Evolutionary conservation across 139 green algal genomes (phyloP).

Genomic region (Pleodorina starrii): DNA sequence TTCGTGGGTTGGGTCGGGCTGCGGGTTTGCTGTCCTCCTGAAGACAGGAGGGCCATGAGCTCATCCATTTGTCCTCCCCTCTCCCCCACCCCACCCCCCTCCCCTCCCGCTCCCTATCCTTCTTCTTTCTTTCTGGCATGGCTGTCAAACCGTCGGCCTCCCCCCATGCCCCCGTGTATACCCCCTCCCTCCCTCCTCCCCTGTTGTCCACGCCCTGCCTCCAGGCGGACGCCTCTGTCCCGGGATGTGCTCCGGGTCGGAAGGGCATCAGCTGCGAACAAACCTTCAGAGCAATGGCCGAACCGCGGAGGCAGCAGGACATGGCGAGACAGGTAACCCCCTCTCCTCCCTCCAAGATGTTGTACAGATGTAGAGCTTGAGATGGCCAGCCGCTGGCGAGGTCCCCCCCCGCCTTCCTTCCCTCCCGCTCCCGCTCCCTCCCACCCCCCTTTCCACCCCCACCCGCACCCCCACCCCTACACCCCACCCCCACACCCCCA

Average conservation of each 20-base stretch:
- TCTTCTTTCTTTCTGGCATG: too few relatives aligned
- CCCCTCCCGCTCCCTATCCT: too few relatives aligned
- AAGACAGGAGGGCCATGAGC: too few relatives aligned
- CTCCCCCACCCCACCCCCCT: too few relatives aligned
- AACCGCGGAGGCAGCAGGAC: constrained; percentile 63
- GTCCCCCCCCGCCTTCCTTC: too few relatives aligned
- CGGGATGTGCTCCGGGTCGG: constrained; percentile 59
- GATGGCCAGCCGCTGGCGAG: too few relatives aligned
- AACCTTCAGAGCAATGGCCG: constrained; percentile 77
- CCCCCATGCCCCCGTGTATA: background rate
- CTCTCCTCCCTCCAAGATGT: too few relatives aligned
- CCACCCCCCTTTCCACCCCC: background rate
- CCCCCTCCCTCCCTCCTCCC: background rate
- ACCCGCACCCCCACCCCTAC: background rate
- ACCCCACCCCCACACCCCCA: background rate
- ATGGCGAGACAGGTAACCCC: constrained; percentile 69
- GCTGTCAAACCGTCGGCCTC: too few relatives aligned
- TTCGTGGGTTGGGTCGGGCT: too few relatives aligned
- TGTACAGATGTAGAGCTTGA: too few relatives aligned
- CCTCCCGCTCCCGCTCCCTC: background rate
- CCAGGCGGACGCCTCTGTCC: constrained; percentile 21
- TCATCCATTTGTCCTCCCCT: too few relatives aligned
- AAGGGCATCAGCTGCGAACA: constrained; percentile 90
- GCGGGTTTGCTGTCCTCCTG: too few relatives aligned
- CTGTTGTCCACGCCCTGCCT: background rate